Evolutionary conservation across 805 yeast genomes (phyloP).

Genomic region (Metschnikowia henanensis): DNA sequence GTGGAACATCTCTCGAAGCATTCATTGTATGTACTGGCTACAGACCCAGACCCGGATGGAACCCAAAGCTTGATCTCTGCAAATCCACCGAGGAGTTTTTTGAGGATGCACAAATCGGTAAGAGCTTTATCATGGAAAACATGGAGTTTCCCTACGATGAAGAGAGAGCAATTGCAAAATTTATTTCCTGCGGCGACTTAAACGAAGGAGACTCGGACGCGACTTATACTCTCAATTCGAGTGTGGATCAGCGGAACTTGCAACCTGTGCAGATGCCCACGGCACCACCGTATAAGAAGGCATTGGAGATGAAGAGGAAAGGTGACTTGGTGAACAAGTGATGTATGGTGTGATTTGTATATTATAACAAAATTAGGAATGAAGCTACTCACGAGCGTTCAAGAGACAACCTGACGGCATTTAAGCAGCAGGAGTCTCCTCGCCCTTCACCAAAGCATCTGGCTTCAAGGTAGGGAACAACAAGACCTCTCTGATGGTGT

Average conservation of each 20-base stretch:
- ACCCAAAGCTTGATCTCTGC: slow-evolving; percentile 56
- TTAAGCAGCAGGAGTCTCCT: slow-evolving; percentile 22
- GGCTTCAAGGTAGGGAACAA: slow-evolving; percentile 99
- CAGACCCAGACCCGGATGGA: slow-evolving; percentile 82
- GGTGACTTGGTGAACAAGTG: slow-evolving; percentile 44
- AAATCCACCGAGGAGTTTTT: slow-evolving; percentile 82
- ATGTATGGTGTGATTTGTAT: not conserved
- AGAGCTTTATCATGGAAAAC: slow-evolving; percentile 47
- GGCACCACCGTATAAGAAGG: slow-evolving; percentile 94
- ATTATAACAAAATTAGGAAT: not conserved
- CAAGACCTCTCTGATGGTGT: slow-evolving; percentile 95
- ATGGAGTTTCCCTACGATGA: slow-evolving; percentile 51
- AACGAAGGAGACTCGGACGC: slow-evolving; percentile 93
- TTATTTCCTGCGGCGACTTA: slow-evolving; percentile 93
- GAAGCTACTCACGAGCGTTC: not conserved
- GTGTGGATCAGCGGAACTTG: slow-evolving; percentile 47
- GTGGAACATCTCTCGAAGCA: slow-evolving; percentile 93
- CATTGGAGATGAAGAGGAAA: slow-evolving; percentile 79
- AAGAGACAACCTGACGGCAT: not conserved
- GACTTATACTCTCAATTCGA: slow-evolving; percentile 63
- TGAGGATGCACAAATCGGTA: slow-evolving; percentile 59
- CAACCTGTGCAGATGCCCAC: slow-evolving; percentile 97
- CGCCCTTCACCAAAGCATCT: slow-evolving; percentile 51
- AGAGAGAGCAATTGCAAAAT: slow-evolving; percentile 81
- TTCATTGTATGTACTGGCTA: slow-evolving; percentile 92